Evolutionary conservation across 1,284 basidiomycete genomes (phyloP).

Genomic region (Inonotus hispidus): DNA sequence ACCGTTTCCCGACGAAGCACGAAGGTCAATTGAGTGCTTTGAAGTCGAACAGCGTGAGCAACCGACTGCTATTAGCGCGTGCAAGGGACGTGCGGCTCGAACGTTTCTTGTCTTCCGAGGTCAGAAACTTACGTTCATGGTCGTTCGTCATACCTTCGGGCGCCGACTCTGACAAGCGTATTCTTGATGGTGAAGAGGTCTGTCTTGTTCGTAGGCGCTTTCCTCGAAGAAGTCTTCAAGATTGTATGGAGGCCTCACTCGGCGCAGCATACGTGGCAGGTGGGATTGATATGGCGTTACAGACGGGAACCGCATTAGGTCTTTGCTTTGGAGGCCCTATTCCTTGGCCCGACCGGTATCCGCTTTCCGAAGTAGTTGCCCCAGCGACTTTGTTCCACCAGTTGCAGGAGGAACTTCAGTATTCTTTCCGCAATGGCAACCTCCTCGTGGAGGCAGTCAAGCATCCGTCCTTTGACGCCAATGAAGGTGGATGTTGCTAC

Average conservation of each 20-base stretch:
- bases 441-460: conserved; percentile 73
- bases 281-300: conserved; percentile 62
- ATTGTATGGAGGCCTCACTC: conserved; percentile 79
- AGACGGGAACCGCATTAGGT: conserved; percentile 57
- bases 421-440: conserved; percentile 57
- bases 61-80: conserved; percentile 59
- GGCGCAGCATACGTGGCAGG: conserved; percentile 70
- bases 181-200: conserved; percentile 23
- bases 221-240: conserved; percentile 69
- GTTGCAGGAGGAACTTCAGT: conserved; percentile 63
- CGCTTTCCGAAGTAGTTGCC: conserved; percentile 28
- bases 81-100: conserved; percentile 62
- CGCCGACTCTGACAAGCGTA: conserved; percentile 26
- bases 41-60: conserved; percentile 60
- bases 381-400: conserved; percentile 45
- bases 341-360: conserved; percentile 56
- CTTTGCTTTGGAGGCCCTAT: conserved; percentile 64
- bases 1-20: conserved; percentile 66
- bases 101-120: conserved; percentile 56
- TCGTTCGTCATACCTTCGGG: conserved; percentile 41
- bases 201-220: conserved; percentile 34
- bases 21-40: conserved; percentile 74
- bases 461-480: conserved; percentile 66
- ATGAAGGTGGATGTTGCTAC: conserved; percentile 58
- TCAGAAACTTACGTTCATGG: conserved; percentile 53